Evolutionary conservation across 495 filamentous ascomycete species (phyloP).

Genomic region (Daldinia childiae): DNA sequence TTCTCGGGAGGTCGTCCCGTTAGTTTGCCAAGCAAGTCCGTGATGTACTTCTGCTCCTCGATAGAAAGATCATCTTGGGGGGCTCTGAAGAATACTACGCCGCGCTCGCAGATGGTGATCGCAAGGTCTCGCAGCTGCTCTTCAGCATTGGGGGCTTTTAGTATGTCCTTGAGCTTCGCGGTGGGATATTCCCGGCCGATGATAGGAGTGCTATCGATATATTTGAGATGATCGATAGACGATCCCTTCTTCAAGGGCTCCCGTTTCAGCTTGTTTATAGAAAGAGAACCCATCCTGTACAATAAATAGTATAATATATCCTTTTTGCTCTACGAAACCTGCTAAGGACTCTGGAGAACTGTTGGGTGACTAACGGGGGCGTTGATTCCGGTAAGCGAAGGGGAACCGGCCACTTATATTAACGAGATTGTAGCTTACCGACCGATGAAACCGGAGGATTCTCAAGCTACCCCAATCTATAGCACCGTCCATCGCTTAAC

Average conservation of each 20-base stretch:
- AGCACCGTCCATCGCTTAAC: not conserved
- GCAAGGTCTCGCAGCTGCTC: slow-evolving; percentile 73
- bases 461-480: slow-evolving; percentile 8
- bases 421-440: slow-evolving; percentile 7
- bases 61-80: slow-evolving; percentile 53
- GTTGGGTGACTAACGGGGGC: not conserved
- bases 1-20: slow-evolving; percentile 55
- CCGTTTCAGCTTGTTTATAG: slow-evolving; percentile 28
- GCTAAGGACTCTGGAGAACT: not conserved
- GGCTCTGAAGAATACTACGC: slow-evolving; percentile 68
- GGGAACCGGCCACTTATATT: slow-evolving; percentile 17
- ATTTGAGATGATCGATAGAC: slow-evolving; percentile 65
- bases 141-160: slow-evolving; percentile 70
- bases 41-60: slow-evolving; percentile 54
- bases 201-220: slow-evolving; percentile 71
- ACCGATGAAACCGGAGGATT: slow-evolving; percentile 5
- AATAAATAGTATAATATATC: slow-evolving; percentile 1
- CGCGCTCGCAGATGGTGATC: slow-evolving; percentile 63
- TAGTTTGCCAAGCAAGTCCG: slow-evolving; percentile 51
- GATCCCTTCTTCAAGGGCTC: slow-evolving; percentile 54
- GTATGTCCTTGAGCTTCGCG: slow-evolving; percentile 66
- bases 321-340: not conserved
- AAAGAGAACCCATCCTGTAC: slow-evolving; percentile 23
- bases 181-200: slow-evolving; percentile 74
- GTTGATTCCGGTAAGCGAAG: slow-evolving; percentile 8